Evolutionary conservation across 2,329 filamentous ascomycete genomes (phyloP), one percentile per base, ranked within the genome.

Genomic region (Phaeosphaeria sp.): DNA sequence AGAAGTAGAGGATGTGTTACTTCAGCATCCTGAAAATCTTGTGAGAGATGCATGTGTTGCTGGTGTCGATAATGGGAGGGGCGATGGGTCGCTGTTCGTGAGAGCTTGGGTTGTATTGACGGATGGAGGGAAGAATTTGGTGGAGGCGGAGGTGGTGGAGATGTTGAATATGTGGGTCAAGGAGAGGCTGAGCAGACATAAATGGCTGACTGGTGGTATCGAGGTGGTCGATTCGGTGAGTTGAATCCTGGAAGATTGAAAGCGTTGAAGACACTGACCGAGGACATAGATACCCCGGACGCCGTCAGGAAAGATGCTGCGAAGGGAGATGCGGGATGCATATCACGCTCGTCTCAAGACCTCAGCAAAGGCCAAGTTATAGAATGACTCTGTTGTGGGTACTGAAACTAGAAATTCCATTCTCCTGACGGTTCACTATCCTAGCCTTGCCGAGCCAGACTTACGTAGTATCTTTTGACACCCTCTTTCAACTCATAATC

Each of bases 1-100:
- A 0, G 81, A 83, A 50, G 72, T 83, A 1, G 81, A 83, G 66
- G 79, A 75, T n/a, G 67, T 77, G n/a, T 64, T 83, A 2, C 62
- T 82, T 3, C 71, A 76, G 2, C 79, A 83, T 61, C 76, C 77
- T 0, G 66, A 70, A 8, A 50, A 54, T 0, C 52, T 74, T 13
- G 70, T 72, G 0, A 50, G 64, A 9, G 71, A 74, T 63, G 66
- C 70, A 1, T 74, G 72, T 51, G 72, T 74, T 18, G 70, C 68
- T 4, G 70, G 71, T n/a, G 71, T 75, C 1, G 68, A 74, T 33
- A 70, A 70, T 43, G 65, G 63, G 11, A 50, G 69, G 2, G 69
- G 71, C 1, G 71, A 74, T 59, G 70, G 70, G 1, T 69, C 65
- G 47, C 36, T 74, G 50, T 69, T 72, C 44, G 70, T 74, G 1